A percentile compares a stretch with the other conserved stretches of the same genome.
Evolutionary conservation across 371 early-diverging fungal species (phyloP).

Genomic region (Dichotomocladium elegans): DNA sequence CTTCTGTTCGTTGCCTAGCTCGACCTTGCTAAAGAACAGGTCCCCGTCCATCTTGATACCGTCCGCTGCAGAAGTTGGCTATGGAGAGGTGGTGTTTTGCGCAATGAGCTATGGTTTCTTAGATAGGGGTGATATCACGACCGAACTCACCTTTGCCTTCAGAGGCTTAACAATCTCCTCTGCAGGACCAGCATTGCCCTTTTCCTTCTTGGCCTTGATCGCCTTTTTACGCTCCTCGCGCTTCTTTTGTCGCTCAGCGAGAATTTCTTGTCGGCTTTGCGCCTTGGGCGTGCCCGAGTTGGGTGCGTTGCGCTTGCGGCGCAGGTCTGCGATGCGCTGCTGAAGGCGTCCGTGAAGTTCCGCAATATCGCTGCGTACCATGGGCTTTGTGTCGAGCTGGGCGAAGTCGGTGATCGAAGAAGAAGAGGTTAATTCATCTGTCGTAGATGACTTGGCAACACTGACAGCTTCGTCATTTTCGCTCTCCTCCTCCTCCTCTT

Average conservation of each 20-base stretch:
- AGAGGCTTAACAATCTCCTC: constrained; percentile 53
- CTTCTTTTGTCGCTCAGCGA: constrained; percentile 74
- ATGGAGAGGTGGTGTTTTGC: not conserved
- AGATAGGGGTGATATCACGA: no score
- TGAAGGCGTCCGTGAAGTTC: constrained; percentile 71
- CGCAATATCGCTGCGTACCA: constrained; percentile 47
- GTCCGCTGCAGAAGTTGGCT: constrained; percentile 26
- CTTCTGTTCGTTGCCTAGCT: constrained; percentile 51
- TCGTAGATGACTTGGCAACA: no score
- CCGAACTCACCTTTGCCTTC: constrained; percentile 17
- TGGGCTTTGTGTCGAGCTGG: constrained; percentile 38
- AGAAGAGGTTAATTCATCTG: no score
- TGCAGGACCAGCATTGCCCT: constrained; percentile 45
- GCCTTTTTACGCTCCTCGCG: constrained; percentile 70
- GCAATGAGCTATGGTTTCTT: not conserved
- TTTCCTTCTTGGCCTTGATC: constrained; percentile 66
- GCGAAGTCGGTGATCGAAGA: no score
- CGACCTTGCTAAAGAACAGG: constrained; percentile 69
- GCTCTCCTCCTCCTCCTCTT: constrained; percentile 28
- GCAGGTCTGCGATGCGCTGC: constrained; percentile 64
- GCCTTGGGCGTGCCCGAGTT: constrained; percentile 38
- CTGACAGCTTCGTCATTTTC: constrained; percentile 22
- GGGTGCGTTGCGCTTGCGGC: constrained; percentile 65
- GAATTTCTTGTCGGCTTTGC: constrained; percentile 68
- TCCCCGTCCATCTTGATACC: constrained; percentile 58